Conservation (phyloP, 2,329 filamentous ascomycete species). For the Colletotrichum navitas region DNA sequence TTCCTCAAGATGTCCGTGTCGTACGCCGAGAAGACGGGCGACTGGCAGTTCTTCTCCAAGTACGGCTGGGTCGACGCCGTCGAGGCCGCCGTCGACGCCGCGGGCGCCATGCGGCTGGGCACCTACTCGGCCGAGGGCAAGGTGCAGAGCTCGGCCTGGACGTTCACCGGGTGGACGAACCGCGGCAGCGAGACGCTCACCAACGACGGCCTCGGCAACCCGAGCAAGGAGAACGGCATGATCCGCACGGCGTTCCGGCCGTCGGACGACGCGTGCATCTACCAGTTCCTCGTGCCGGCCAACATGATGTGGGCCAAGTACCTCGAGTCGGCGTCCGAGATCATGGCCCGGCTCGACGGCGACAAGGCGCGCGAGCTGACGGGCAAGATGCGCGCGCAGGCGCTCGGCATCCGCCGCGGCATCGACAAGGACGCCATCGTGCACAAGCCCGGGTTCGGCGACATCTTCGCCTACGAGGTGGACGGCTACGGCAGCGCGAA, state of each 20-base stretch:
- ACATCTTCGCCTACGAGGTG: constrained; percentile 83
- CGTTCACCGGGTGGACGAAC: constrained; percentile 80
- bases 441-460: constrained; percentile 61
- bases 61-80: constrained; percentile 81
- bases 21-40: constrained; percentile 79
- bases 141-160: constrained; percentile 75
- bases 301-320: constrained; percentile 87
- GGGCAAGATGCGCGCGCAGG: constrained; percentile 66
- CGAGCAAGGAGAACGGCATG: constrained; percentile 84
- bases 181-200: constrained; percentile 84
- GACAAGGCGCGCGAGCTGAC: constrained; percentile 59
- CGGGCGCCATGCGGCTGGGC: constrained; percentile 77
- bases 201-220: constrained; percentile 83
- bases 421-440: constrained; percentile 80
- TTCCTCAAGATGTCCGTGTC: constrained; percentile 86
- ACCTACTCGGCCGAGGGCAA: constrained; percentile 76
- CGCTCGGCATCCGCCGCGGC: constrained; percentile 73
- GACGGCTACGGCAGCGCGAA: constrained; percentile 78
- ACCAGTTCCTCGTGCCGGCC: constrained; percentile 88
- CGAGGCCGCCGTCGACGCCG: constrained; percentile 74
- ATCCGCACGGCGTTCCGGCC: constrained; percentile 90
- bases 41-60: constrained; percentile 76
- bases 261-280: constrained; percentile 85
- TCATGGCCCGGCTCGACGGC: constrained; percentile 61
- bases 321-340: constrained; percentile 62